These are phyloP conservation scores for Gossypium rotundifolium DNA, from an alignment of 345 rosid genomes.

Conservation along the genomic window DNA sequence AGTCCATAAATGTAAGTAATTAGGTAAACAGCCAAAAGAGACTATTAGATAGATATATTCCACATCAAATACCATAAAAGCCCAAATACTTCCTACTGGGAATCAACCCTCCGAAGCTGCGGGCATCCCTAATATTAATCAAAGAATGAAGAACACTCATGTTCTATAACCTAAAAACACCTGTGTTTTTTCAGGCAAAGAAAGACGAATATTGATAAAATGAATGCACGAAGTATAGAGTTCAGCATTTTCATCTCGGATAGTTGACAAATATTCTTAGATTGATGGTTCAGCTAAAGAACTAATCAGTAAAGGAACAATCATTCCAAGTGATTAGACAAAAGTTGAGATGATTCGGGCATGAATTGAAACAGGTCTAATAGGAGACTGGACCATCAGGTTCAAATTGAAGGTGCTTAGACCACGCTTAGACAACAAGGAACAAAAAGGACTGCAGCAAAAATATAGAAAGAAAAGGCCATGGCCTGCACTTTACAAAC, in stretches of 20 bases:
- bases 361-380: neutral
- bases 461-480: neutral
- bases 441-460: neutral
- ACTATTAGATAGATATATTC: neutral
- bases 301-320: neutral
- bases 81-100: neutral
- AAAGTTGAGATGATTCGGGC: neutral
- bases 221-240: neutral
- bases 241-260: neutral
- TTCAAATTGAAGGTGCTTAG: neutral
- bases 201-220: too few relatives aligned
- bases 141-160: neutral
- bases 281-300: neutral
- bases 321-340: neutral
- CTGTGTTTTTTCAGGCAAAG: neutral
- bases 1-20: slow-evolving; percentile 19
- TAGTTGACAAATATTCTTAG: neutral
- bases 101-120: neutral
- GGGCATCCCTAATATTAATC: neutral
- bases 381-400: neutral
- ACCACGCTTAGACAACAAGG: neutral
- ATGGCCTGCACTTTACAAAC: neutral
- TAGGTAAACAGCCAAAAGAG: neutral
- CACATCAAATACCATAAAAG: neutral
- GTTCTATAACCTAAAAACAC: neutral